A percentile compares a stretch with the other conserved stretches of the same genome.
Evolutionary conservation across 257 asterid genomes (phyloP).

Genomic region (Ocimum tenuiflorum): DNA sequence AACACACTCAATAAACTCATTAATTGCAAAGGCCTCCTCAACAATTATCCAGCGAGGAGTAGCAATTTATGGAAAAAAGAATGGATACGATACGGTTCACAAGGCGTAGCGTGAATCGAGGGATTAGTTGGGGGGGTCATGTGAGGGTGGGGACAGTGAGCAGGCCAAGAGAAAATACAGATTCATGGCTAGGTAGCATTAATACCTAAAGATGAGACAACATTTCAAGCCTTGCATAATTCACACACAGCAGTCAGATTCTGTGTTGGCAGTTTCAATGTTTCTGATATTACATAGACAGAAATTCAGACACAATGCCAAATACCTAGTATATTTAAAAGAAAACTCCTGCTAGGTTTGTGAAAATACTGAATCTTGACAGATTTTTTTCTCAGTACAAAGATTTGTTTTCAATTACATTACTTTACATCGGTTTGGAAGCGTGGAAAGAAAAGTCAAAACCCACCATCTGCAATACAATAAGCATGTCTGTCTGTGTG

Average conservation of each 20-base stretch:
- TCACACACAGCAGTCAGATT: conserved; percentile 15
- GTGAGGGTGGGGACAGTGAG: conserved; percentile 18
- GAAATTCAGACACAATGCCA: background rate
- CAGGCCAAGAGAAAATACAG: conserved; percentile 21
- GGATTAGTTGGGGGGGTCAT: background rate
- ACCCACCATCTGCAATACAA: too few relatives aligned
- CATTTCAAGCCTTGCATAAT: conserved; percentile 8
- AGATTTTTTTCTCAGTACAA: background rate
- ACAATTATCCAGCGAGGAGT: too few relatives aligned
- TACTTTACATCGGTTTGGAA: too few relatives aligned
- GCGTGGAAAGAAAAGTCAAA: too few relatives aligned
- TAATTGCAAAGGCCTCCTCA: too few relatives aligned
- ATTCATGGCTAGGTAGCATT: background rate
- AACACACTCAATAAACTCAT: too few relatives aligned
- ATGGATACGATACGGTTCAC: too few relatives aligned
- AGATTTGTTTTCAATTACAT: too few relatives aligned
- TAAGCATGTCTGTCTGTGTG: too few relatives aligned
- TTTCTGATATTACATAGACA: background rate
- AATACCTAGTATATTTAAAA: conserved; percentile 15
- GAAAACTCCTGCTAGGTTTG: background rate
- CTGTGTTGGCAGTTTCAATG: background rate
- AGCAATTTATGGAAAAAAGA: too few relatives aligned
- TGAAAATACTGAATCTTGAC: conserved; percentile 6
- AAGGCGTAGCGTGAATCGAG: too few relatives aligned
- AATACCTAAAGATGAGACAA: conserved; percentile 19